Percentiles rank a stretch among this genome's conserved stretches.
Conservation (phyloP, 2,329 filamentous ascomycete species). For the Orbilia quercus region DNA sequence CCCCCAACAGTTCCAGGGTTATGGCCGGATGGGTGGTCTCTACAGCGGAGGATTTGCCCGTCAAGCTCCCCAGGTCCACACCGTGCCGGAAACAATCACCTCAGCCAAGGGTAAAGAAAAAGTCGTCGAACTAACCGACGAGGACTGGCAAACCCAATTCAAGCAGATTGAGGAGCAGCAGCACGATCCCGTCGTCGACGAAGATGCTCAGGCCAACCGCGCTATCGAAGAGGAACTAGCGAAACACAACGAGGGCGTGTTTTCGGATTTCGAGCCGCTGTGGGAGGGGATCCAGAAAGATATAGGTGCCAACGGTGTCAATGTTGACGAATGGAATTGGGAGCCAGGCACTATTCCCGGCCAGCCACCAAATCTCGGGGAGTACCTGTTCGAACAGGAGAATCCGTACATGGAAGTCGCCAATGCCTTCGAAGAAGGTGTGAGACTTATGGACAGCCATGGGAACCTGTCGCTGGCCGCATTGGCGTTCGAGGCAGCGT, state of each 20-base stretch:
- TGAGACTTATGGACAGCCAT: slow-evolving; percentile 91
- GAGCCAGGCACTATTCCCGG: slow-evolving; percentile 65
- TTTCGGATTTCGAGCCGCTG: slow-evolving; percentile 89
- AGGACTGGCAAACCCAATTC: slow-evolving; percentile 97
- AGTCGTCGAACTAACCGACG: slow-evolving; percentile 91
- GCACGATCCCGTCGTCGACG: slow-evolving; percentile 66
- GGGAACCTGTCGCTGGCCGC: slow-evolving; percentile 94
- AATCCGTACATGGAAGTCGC: slow-evolving; percentile 84
- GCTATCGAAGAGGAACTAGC: slow-evolving; percentile 88
- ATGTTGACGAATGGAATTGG: slow-evolving; percentile 85
- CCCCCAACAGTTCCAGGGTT: slow-evolving; percentile 59
- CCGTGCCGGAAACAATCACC: slow-evolving; percentile 63
- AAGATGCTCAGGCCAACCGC: slow-evolving; percentile 71
- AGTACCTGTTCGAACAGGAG: slow-evolving; percentile 94
- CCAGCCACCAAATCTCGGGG: slow-evolving; percentile 75
- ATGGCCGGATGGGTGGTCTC: slow-evolving; percentile 58
- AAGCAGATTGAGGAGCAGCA: slow-evolving; percentile 81
- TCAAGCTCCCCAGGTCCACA: slow-evolving; percentile 66
- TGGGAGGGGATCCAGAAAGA: slow-evolving; percentile 81
- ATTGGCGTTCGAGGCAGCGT: slow-evolving; percentile 93
- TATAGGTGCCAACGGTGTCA: slow-evolving; percentile 71
- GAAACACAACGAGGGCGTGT: slow-evolving; percentile 76
- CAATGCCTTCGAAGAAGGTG: slow-evolving; percentile 91
- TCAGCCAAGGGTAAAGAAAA: slow-evolving; percentile 83
- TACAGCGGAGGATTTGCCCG: slow-evolving; percentile 63